Evolutionary conservation across 2,329 filamentous ascomycete species (phyloP).

Genomic region (Acarospora socialis): DNA sequence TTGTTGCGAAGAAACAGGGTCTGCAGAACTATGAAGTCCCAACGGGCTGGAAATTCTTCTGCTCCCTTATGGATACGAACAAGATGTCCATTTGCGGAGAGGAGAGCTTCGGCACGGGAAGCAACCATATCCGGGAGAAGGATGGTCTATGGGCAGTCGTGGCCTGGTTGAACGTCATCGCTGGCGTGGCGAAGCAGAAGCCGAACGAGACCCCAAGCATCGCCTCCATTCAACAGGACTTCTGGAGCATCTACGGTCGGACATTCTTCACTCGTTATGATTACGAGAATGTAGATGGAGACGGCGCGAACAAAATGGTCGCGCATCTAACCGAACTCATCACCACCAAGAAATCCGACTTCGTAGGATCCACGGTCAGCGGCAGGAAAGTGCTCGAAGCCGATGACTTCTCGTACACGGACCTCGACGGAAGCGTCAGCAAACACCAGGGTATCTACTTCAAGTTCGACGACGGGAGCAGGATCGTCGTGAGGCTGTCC

Average conservation of each 20-base stretch:
- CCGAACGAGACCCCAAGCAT: slow-evolving; percentile 76
- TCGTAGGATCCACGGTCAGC: slow-evolving; percentile 68
- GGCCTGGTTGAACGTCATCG: slow-evolving; percentile 97
- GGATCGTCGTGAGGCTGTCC: slow-evolving; percentile 87
- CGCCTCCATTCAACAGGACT: slow-evolving; percentile 88
- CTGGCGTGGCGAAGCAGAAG: slow-evolving; percentile 73
- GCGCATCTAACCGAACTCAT: slow-evolving; percentile 67
- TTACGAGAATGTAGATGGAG: slow-evolving; percentile 87
- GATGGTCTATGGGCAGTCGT: slow-evolving; percentile 95
- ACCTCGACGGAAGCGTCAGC: slow-evolving; percentile 91
- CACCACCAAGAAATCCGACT: slow-evolving; percentile 50
- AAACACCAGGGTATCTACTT: slow-evolving; percentile 94
- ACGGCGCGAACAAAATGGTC: slow-evolving; percentile 82
- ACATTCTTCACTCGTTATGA: slow-evolving; percentile 99
- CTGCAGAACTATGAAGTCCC: slow-evolving; percentile 91
- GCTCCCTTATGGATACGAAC: slow-evolving; percentile 81
- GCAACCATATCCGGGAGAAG: slow-evolving; percentile 98
- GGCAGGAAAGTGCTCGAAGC: slow-evolving; percentile 78
- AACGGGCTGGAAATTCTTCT: slow-evolving; percentile 99
- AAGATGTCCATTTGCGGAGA: slow-evolving; percentile 98
- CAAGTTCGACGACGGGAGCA: slow-evolving; percentile 85
- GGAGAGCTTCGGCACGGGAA: slow-evolving; percentile 94
- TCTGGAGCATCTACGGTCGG: slow-evolving; percentile 91
- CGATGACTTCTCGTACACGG: slow-evolving; percentile 95
- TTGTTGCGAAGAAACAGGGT: slow-evolving; percentile 88